Conservation (phyloP, 139 green algal genomes). For the Penium margaritaceum region DNA sequence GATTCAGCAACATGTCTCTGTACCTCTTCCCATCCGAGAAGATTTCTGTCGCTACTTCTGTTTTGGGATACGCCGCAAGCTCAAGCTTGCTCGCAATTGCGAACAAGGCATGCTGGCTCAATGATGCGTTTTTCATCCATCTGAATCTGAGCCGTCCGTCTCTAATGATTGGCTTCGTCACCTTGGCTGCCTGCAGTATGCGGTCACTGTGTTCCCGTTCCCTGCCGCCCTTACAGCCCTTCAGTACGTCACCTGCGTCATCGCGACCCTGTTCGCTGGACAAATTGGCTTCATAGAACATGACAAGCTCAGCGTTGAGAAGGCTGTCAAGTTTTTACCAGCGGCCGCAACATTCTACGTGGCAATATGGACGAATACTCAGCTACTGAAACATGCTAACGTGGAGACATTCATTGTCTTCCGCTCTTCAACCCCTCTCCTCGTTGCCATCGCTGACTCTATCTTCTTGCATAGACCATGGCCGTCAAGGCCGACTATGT, state of each 20-base stretch:
- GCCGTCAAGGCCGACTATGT: slow-evolving; percentile 10
- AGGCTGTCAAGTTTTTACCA: slow-evolving; percentile 16
- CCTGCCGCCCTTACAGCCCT: slow-evolving; percentile 7
- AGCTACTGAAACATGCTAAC: slow-evolving; percentile 34
- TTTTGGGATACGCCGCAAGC: slow-evolving; percentile 18
- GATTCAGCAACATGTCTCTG: no score
- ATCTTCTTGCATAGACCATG: slow-evolving; percentile 25
- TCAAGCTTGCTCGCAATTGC: slow-evolving; percentile 23
- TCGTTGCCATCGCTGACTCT: slow-evolving; percentile 27
- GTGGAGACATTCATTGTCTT: slow-evolving; percentile 41
- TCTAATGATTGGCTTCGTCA: not conserved
- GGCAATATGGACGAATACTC: slow-evolving; percentile 31
- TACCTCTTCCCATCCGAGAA: no score
- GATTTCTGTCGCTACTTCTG: not conserved
- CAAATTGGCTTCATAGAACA: not conserved
- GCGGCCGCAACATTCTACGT: slow-evolving; percentile 32
- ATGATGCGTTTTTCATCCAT: not conserved
- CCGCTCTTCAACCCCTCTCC: slow-evolving; percentile 27
- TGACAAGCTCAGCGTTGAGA: slow-evolving; percentile 9
- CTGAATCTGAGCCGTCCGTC: not conserved
- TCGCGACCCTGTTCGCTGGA: not conserved
- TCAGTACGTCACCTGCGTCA: slow-evolving; percentile 14
- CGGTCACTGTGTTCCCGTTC: slow-evolving; percentile 25
- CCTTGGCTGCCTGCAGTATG: no score
- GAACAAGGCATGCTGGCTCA: slow-evolving; percentile 7